Evolutionary conservation across 2,329 filamentous ascomycete species (phyloP).

Genomic region (Monosporascus sp.): DNA sequence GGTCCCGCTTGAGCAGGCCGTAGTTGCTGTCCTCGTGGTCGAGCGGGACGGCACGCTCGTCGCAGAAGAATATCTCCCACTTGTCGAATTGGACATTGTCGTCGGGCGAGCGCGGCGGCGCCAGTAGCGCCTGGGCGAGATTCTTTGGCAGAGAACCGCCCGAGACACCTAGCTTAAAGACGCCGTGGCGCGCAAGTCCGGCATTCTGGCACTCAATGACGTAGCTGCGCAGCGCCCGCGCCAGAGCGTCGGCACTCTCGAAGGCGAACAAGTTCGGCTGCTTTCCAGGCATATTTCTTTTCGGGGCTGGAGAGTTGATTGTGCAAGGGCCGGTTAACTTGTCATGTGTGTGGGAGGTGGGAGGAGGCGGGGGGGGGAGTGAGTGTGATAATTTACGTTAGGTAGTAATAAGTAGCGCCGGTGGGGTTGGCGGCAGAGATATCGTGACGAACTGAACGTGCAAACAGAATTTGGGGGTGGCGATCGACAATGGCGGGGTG

Average conservation of each 20-base stretch:
- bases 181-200: conserved; percentile 71
- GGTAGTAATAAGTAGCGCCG: too few relatives aligned
- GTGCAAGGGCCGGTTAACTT: not conserved
- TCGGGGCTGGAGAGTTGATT: conserved; percentile 1
- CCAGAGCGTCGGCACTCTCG: conserved; percentile 62
- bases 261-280: conserved; percentile 78
- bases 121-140: conserved; percentile 77
- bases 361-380: not conserved
- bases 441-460: too few relatives aligned
- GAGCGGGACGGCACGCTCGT: conserved; percentile 90
- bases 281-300: conserved; percentile 43
- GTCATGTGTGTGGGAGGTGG: conserved; percentile 1
- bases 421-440: too few relatives aligned
- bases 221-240: conserved; percentile 73
- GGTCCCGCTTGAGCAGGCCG: conserved; percentile 75
- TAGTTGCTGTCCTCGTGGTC: conserved; percentile 95
- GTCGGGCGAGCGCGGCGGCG: conserved; percentile 42
- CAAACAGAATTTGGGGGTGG: not conserved
- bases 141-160: conserved; percentile 89
- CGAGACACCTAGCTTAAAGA: conserved; percentile 89
- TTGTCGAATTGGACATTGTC: conserved; percentile 72
- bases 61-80: conserved; percentile 98
- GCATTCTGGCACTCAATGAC: conserved; percentile 76
- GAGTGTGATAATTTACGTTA: too few relatives aligned
- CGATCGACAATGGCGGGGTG: not conserved